Evolutionary conservation across 2,329 filamentous ascomycete species (phyloP).

Genomic region (Hirsutella rhossiliensis): DNA sequence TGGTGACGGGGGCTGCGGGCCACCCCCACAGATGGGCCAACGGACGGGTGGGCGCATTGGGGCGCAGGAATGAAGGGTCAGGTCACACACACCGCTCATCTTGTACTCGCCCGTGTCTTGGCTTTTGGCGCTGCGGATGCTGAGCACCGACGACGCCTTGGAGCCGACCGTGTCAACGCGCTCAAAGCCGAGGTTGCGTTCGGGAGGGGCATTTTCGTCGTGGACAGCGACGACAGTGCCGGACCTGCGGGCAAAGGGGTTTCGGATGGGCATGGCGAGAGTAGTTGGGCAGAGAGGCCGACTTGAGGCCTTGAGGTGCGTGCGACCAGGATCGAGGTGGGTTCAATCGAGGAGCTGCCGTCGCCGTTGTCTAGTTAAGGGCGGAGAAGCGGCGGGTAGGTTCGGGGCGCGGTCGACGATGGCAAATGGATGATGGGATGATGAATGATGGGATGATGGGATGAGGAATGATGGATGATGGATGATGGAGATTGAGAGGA

Average conservation of each 20-base stretch:
- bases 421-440: no score
- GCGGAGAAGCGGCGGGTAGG: no score
- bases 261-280: constrained; percentile 55
- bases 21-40: neutral
- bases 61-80: neutral
- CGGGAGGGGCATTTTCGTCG: constrained; percentile 41
- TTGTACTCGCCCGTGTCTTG: constrained; percentile 63
- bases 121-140: constrained; percentile 47
- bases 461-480: no score
- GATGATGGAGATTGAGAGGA: no score
- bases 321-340: no score
- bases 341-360: no score
- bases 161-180: constrained; percentile 51
- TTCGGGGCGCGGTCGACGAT: no score
- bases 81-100: constrained; percentile 54
- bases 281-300: neutral
- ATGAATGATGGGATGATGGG: no score
- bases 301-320: neutral
- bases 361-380: no score
- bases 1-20: constrained; percentile 9
- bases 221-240: constrained; percentile 25
- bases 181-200: constrained; percentile 40
- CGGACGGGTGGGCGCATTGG: neutral
- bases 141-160: constrained; percentile 49
- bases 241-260: constrained; percentile 54